A percentile compares a stretch with the other conserved stretches of the same genome.
phyloP scores from a whole-genome alignment of 2,329 filamentous ascomycete genomes.

The Microsporum ferrugineum region DNA sequence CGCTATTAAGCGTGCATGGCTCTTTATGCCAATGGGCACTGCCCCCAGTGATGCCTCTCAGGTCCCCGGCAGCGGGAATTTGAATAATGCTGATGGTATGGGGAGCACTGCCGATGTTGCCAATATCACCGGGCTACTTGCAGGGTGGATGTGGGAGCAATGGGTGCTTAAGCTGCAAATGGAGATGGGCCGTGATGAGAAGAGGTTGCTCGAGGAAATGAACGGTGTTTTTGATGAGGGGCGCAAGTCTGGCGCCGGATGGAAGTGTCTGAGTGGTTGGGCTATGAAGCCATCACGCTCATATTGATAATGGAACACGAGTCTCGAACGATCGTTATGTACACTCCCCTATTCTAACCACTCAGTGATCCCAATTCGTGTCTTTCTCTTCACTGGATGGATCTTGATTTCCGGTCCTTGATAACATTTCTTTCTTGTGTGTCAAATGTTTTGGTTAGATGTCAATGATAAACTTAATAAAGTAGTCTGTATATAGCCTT shows the following conservation, averaged over 20 bases:
- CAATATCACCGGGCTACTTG: constrained; percentile 67
- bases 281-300: constrained; percentile 39
- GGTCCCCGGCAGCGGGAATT: constrained; percentile 16
- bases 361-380: background rate
- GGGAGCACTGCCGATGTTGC: constrained; percentile 63
- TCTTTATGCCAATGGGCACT: constrained; percentile 71
- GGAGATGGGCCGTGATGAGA: constrained; percentile 62
- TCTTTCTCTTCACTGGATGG: background rate
- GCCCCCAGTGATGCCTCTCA: constrained; percentile 7
- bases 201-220: constrained; percentile 43
- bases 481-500: background rate
- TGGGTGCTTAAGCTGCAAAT: constrained; percentile 83
- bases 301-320: background rate
- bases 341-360: background rate
- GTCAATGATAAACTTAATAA: background rate
- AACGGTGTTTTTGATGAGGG: constrained; percentile 50
- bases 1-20: constrained; percentile 75
- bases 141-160: constrained; percentile 87
- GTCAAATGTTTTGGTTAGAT: background rate
- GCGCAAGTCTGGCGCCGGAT: constrained; percentile 45
- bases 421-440: background rate
- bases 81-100: constrained; percentile 41
- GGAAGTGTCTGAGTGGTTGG: constrained; percentile 51
- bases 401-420: background rate
- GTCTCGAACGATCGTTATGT: background rate